Conservation (phyloP, 352 stramenopile species). For the Phytophthora sojae region DNA sequence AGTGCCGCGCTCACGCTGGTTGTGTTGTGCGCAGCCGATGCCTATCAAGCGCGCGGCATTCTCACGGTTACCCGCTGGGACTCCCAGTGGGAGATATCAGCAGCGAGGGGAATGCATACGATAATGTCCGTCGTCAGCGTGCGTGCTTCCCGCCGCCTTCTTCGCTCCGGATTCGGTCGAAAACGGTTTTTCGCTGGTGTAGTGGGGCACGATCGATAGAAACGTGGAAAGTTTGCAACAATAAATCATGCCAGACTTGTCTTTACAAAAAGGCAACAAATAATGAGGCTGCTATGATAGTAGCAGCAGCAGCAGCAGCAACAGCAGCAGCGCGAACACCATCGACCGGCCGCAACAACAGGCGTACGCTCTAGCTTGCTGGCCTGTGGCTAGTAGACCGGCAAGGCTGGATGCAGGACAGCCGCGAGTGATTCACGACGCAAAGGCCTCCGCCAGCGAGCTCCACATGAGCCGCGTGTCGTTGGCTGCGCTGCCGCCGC, state of each 20-base stretch:
- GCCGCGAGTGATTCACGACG: slow-evolving; percentile 8
- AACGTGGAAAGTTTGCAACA: slow-evolving; percentile 35
- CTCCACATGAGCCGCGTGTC: slow-evolving; percentile 68
- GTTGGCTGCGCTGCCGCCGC: slow-evolving; percentile 19
- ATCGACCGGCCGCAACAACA: too few species aligned
- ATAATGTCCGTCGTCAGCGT: slow-evolving; percentile 10
- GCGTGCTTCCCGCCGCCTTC: slow-evolving; percentile 15
- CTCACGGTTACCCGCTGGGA: slow-evolving; percentile 17
- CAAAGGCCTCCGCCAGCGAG: slow-evolving; percentile 45
- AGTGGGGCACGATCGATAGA: slow-evolving; percentile 19
- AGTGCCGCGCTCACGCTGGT: neutral
- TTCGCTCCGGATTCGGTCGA: slow-evolving; percentile 15
- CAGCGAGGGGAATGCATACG: neutral
- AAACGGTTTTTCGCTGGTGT: slow-evolving; percentile 22
- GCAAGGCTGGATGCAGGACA: neutral
- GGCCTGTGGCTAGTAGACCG: neutral
- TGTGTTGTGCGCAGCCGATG: slow-evolving; percentile 8
- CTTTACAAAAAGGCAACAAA: slow-evolving; percentile 18
- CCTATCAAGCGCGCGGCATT: slow-evolving; percentile 16
- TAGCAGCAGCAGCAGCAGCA: neutral
- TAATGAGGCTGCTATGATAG: neutral
- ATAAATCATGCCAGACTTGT: slow-evolving; percentile 38
- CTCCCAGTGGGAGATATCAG: slow-evolving; percentile 18
- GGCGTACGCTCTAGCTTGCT: neutral
- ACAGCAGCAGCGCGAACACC: too few species aligned